Evolutionary conservation across 2,329 filamentous ascomycete species (phyloP), one percentile per base, ranked within the genome.

Genomic region (Colletotrichum kahawae): DNA sequence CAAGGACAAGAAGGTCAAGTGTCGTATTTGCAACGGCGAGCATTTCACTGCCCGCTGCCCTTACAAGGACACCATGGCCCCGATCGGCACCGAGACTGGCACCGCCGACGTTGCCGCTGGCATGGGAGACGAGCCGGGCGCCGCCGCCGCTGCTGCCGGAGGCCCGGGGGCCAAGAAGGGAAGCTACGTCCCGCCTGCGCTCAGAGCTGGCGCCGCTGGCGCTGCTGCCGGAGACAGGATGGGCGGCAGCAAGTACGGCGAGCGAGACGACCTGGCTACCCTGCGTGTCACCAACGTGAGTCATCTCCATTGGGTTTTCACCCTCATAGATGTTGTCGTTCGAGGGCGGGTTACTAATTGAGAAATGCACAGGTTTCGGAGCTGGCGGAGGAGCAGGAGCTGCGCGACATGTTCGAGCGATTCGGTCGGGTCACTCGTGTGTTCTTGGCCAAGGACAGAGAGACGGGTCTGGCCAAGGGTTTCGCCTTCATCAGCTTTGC

Each of bases 1-100:
- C 82, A 98, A 97, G 92, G 96, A 98, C 89, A 98, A 98, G 92
- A 97, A 98, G 90, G 97, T 99, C 90, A 98, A 98, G 92, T 99
- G 97, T 88, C 94, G 97, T 91, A 98, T 99, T 84, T 99, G 97
- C 89, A 95, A 93, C 84, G 97, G 96, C 84, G 97, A 99, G 90
- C 97, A 99, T 92, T 99, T 98, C 90, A 99, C 97, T 56, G 96
- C 96, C 79, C 94, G 97, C 85, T 99, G 97, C 92, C 97, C 97
- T 43, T 99, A 98, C 93, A 99, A 98, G 90, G 97, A 98, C 85
- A 99, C 96, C 81, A 98, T 99, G 95, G 95, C 96, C 43, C 97
- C 95, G 48, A 92, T 96, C 76, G 92, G 93, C 79, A 48, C 65
- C 31, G 92, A 92, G 84, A 88, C 86, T 71, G 84, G 83, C 62